phyloP scores from a whole-genome alignment of 2,329 filamentous ascomycete genomes.

The Cadophora sp. region DNA sequence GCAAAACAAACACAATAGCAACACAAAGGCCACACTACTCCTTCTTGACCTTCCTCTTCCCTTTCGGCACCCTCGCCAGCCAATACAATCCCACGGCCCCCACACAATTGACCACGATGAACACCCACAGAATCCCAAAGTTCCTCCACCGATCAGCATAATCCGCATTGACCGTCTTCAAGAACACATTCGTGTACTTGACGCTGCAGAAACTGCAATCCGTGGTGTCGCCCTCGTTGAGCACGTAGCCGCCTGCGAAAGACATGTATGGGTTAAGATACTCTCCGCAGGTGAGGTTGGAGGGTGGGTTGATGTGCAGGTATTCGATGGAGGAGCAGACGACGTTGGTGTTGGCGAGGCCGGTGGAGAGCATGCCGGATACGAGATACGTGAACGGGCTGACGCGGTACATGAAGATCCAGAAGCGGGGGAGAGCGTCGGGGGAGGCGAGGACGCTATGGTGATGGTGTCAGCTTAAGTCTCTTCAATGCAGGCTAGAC shows the following conservation, averaged over 20 bases:
- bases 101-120: constrained; percentile 60
- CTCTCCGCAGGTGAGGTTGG: constrained; percentile 61
- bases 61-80: constrained; percentile 54
- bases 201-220: constrained; percentile 64
- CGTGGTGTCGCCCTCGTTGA: constrained; percentile 53
- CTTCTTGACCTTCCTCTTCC: constrained; percentile 26
- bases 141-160: constrained; percentile 71
- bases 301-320: constrained; percentile 67
- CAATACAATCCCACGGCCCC: constrained; percentile 61
- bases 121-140: constrained; percentile 66
- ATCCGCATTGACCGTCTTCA: constrained; percentile 54
- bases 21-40: constrained; percentile 28
- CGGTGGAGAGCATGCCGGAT: constrained; percentile 72
- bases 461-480: constrained; percentile 4
- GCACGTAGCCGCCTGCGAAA: constrained; percentile 59
- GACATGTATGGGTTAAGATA: constrained; percentile 63
- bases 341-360: constrained; percentile 71
- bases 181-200: constrained; percentile 60
- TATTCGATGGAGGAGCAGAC: constrained; percentile 74
- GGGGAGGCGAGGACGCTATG: constrained; percentile 70
- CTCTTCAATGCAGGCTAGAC: too few species aligned
- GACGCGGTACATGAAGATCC: constrained; percentile 85
- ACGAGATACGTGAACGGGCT: constrained; percentile 86
- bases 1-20: background rate
- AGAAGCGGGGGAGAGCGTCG: constrained; percentile 71